Evolutionary conservation across 176 grass and related monocot species (phyloP).

Genomic region (Paspalum notatum): DNA sequence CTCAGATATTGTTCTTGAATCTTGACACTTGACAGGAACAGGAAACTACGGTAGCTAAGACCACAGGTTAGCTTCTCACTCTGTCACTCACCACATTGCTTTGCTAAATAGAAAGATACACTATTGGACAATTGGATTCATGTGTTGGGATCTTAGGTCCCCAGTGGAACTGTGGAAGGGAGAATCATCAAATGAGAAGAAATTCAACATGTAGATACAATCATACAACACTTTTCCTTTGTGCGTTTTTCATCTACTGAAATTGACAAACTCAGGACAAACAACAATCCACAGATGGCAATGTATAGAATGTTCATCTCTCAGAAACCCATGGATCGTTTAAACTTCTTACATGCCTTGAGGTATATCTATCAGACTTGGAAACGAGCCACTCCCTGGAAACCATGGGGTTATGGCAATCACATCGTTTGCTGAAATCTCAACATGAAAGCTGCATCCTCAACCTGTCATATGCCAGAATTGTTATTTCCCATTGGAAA

Average conservation of each 20-base stretch:
- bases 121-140: background rate
- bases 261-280: background rate
- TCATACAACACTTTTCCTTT: background rate
- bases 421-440: conserved; percentile 63
- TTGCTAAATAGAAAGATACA: background rate
- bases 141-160: background rate
- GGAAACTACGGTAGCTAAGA: conserved; percentile 76
- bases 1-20: conserved; percentile 80
- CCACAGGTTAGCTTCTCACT: conserved; percentile 54
- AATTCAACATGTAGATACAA: background rate
- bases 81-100: background rate
- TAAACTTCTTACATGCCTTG: conserved; percentile 45
- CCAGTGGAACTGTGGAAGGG: background rate
- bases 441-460: conserved; percentile 27
- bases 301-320: background rate
- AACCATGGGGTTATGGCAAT: conserved; percentile 65
- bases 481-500: background rate
- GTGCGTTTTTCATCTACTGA: background rate
- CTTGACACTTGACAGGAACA: conserved; percentile 62
- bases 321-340: background rate
- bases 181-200: background rate
- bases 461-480: conserved; percentile 22
- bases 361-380: conserved; percentile 78
- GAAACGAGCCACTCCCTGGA: conserved; percentile 60
- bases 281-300: background rate